Evolutionary conservation across 768 basidiomycete genomes (phyloP).

Genomic region (Solioccasus polychromus): DNA sequence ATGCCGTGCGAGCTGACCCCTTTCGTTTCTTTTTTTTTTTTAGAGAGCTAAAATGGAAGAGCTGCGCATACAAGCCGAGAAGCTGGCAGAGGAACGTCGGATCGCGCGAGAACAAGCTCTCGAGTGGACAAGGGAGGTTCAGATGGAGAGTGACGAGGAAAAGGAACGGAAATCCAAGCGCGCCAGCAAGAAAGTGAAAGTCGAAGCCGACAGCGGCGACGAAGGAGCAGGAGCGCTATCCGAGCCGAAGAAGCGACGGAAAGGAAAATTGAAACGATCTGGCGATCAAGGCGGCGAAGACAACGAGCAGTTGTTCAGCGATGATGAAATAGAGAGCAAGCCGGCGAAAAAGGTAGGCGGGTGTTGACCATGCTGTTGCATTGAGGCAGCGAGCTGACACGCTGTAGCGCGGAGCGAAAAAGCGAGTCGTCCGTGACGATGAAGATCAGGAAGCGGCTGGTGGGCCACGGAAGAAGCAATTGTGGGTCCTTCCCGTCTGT

Average conservation of each 20-base stretch:
- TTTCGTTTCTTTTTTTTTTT: background rate
- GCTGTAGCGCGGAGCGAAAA: slow-evolving; percentile 53
- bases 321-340: slow-evolving; percentile 57
- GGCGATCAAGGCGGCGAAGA: slow-evolving; percentile 49
- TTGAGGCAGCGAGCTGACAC: background rate
- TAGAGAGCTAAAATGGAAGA: slow-evolving; percentile 64
- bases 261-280: slow-evolving; percentile 65
- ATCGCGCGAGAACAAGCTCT: slow-evolving; percentile 74
- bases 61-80: slow-evolving; percentile 67
- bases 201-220: slow-evolving; percentile 49
- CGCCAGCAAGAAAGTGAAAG: slow-evolving; percentile 49
- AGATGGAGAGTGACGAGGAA: slow-evolving; percentile 75
- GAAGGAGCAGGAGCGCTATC: slow-evolving; percentile 34
- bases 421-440: slow-evolving; percentile 74
- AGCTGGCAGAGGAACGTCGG: slow-evolving; percentile 76
- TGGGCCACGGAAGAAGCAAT: slow-evolving; percentile 75
- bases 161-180: slow-evolving; percentile 64
- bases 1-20: background rate
- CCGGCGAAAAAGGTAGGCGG: slow-evolving; percentile 64
- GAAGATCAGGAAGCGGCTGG: slow-evolving; percentile 66
- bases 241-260: slow-evolving; percentile 77
- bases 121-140: slow-evolving; percentile 70
- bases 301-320: slow-evolving; percentile 66
- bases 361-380: background rate
- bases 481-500: slow-evolving; percentile 42